Conservation (phyloP, 768 basidiomycete species). For the Leccinum sublutescens region DNA sequence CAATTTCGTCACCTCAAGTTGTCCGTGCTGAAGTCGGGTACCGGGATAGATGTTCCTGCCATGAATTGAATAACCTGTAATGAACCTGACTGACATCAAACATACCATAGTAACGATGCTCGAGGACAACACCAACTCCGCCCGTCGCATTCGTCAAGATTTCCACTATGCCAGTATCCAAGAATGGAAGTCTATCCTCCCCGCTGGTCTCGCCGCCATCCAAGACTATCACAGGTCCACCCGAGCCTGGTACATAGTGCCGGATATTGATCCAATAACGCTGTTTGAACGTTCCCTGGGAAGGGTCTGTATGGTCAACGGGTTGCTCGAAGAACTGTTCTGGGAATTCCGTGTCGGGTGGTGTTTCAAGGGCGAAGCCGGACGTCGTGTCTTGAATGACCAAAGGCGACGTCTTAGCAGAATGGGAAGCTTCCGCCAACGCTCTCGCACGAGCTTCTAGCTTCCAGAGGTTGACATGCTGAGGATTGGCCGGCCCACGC, state of each 20-base stretch:
- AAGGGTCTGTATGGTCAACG: conserved; percentile 72
- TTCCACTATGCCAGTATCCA: conserved; percentile 80
- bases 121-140: conserved; percentile 89
- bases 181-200: conserved; percentile 51
- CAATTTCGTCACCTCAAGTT: conserved; percentile 55
- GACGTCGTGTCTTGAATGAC: conserved; percentile 22
- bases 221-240: conserved; percentile 84
- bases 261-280: conserved; percentile 91
- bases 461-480: conserved; percentile 66
- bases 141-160: conserved; percentile 81
- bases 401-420: conserved; percentile 13
- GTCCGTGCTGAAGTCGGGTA: conserved; percentile 77
- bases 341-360: conserved; percentile 42
- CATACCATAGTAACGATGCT: conserved; percentile 87
- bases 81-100: neutral
- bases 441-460: conserved; percentile 34
- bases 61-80: neutral
- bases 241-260: conserved; percentile 67
- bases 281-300: conserved; percentile 70
- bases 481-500: conserved; percentile 41
- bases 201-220: conserved; percentile 95
- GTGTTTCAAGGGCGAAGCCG: conserved; percentile 10
- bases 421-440: conserved; percentile 14
- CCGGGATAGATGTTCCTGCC: conserved; percentile 71
- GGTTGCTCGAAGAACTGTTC: conserved; percentile 80